These are phyloP conservation scores for Gossypium schwendimanii DNA, from an alignment of 441 rosid genomes.

Conservation along the genomic window DNA sequence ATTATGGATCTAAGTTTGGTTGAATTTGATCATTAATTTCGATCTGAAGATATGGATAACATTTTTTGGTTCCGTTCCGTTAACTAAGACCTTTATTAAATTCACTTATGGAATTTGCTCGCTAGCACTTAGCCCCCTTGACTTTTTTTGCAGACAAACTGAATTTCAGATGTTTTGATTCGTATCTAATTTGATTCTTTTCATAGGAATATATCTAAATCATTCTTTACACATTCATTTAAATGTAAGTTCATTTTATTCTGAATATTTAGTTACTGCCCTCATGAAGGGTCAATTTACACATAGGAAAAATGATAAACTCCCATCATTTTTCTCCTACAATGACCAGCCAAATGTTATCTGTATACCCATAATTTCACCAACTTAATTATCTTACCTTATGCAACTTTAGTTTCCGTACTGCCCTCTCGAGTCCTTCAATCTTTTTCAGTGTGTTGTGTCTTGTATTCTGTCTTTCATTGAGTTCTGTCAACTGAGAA, in stretches of 20 bases:
- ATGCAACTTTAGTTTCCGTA: constrained; percentile 31
- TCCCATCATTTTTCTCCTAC: constrained; percentile 15
- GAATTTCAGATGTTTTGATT: constrained; percentile 27
- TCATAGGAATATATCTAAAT: constrained; percentile 12
- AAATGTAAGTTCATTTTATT: constrained; percentile 31
- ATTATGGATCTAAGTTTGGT: constrained; percentile 30
- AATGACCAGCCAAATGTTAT: constrained; percentile 11
- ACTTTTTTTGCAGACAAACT: constrained; percentile 10
- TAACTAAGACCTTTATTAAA: constrained; percentile 18
- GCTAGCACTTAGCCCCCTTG: constrained; percentile 19
- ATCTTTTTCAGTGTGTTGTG: constrained; percentile 20
- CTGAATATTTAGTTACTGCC: constrained; percentile 14
- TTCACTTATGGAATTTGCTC: constrained; percentile 30
- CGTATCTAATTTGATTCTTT: constrained; percentile 34
- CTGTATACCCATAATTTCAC: constrained; percentile 31
- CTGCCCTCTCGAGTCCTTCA: constrained; percentile 57
- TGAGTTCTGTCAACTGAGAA: not conserved
- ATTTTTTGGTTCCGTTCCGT: constrained; percentile 31
- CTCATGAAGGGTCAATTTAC: constrained; percentile 17
- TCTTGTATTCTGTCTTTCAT: constrained; percentile 18
- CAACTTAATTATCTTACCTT: constrained; percentile 15
- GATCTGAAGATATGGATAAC: constrained; percentile 31
- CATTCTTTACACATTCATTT: constrained; percentile 31
- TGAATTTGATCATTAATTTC: constrained; percentile 30
- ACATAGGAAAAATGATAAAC: constrained; percentile 20